Evolutionary conservation across 2,329 filamentous ascomycete species (phyloP).

Genomic region (Chalara sp.): DNA sequence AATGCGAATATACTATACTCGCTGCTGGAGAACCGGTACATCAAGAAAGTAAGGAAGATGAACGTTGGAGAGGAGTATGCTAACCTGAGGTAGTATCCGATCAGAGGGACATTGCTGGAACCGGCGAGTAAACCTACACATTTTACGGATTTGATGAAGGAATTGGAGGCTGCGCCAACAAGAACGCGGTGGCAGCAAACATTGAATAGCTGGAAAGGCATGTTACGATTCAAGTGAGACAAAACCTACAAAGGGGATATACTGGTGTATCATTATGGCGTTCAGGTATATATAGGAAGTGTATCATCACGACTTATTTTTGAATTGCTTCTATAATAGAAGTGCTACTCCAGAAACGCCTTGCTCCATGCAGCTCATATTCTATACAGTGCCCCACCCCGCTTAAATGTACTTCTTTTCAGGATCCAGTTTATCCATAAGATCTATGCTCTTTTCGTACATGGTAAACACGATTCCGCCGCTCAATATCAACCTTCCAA

Average conservation of each 20-base stretch:
- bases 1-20: conserved; percentile 55
- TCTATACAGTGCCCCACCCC: conserved; percentile 3
- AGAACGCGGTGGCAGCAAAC: conserved; percentile 46
- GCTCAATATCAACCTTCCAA: conserved; percentile 80
- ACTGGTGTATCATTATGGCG: not conserved
- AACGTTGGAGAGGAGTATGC: not conserved
- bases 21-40: conserved; percentile 53
- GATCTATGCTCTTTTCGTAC: conserved; percentile 94
- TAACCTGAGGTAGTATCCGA: conserved; percentile 33
- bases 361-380: conserved; percentile 5
- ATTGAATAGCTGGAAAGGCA: conserved; percentile 48
- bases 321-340: not conserved
- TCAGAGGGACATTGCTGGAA: conserved; percentile 43
- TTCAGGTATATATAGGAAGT: not conserved
- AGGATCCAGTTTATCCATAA: conserved; percentile 75
- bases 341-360: conserved; percentile 13
- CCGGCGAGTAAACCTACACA: conserved; percentile 59
- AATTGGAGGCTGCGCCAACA: conserved; percentile 56
- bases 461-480: conserved; percentile 98
- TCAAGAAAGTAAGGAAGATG: conserved; percentile 37
- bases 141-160: conserved; percentile 52
- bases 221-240: conserved; percentile 47
- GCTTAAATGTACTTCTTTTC: conserved; percentile 70
- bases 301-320: not conserved
- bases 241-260: not conserved